These are phyloP conservation scores for Penicillium manginii DNA, from an alignment of 495 filamentous ascomycete species.

Conservation along the genomic window DNA sequence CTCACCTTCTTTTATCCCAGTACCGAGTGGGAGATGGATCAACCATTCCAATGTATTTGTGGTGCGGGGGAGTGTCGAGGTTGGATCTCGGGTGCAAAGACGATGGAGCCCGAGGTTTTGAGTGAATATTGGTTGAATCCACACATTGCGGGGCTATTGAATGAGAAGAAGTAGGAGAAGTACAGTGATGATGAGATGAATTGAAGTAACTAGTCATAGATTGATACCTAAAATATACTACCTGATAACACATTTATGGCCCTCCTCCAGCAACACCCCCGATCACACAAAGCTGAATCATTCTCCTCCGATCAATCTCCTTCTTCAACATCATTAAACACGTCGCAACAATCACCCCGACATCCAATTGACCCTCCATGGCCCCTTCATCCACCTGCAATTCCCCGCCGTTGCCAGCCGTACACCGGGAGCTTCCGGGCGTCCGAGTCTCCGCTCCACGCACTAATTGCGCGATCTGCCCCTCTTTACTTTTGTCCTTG, in stretches of 20 bases:
- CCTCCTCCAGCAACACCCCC: slow-evolving; percentile 23
- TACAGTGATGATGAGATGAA: background rate
- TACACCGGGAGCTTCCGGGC: slow-evolving; percentile 39
- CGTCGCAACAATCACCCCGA: slow-evolving; percentile 51
- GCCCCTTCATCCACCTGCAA: slow-evolving; percentile 44
- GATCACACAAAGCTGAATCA: slow-evolving; percentile 49
- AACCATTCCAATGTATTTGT: slow-evolving; percentile 71
- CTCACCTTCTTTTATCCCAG: slow-evolving; percentile 82
- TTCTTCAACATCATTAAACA: slow-evolving; percentile 61
- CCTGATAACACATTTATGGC: background rate
- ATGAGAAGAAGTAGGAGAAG: slow-evolving; percentile 19
- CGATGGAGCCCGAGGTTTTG: slow-evolving; percentile 31
- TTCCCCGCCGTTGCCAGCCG: slow-evolving; percentile 57
- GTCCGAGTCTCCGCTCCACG: slow-evolving; percentile 47
- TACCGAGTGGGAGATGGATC: slow-evolving; percentile 76
- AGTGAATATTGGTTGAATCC: slow-evolving; percentile 44
- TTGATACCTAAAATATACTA: too few species aligned
- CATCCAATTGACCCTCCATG: slow-evolving; percentile 26
- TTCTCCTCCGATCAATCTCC: slow-evolving; percentile 57
- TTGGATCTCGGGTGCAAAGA: slow-evolving; percentile 40
- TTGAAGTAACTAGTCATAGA: too few species aligned
- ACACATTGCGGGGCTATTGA: slow-evolving; percentile 38
- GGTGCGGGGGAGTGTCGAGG: slow-evolving; percentile 42
- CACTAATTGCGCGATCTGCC: slow-evolving; percentile 47
- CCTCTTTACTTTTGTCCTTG: background rate